These are phyloP conservation scores for Trichopus zeylanicus DNA, from an alignment of 116 monocot species.

Conservation along the genomic window DNA sequence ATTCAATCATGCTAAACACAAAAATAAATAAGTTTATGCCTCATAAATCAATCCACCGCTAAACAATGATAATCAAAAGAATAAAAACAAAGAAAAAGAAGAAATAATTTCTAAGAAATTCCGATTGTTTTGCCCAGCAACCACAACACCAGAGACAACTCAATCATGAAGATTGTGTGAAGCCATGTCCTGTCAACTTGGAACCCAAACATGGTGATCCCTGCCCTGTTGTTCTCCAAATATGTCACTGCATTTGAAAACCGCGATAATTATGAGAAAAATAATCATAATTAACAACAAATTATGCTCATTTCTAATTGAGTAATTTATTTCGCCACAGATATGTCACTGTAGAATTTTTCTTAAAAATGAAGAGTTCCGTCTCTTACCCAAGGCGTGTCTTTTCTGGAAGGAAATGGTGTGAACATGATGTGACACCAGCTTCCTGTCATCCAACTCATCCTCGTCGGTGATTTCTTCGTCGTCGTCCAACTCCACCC, in stretches of 20 bases:
- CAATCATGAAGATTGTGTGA: slow-evolving; percentile 44
- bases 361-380: not conserved
- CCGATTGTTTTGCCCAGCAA: slow-evolving; percentile 50
- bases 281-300: too few species aligned
- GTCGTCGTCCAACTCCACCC: slow-evolving; percentile 9
- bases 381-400: slow-evolving; percentile 45
- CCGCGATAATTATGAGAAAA: not conserved
- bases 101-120: slow-evolving; percentile 20
- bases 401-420: slow-evolving; percentile 51
- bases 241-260: slow-evolving; percentile 41
- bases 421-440: slow-evolving; percentile 6
- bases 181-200: slow-evolving; percentile 46
- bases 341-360: not conserved
- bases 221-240: slow-evolving; percentile 58
- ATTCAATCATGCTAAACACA: too few species aligned
- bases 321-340: too few species aligned
- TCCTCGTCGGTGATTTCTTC: slow-evolving; percentile 11
- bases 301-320: not conserved
- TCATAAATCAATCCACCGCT: too few species aligned
- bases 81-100: not conserved
- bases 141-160: slow-evolving; percentile 42
- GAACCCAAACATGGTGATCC: slow-evolving; percentile 54
- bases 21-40: too few species aligned
- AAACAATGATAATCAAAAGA: too few species aligned
- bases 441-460: slow-evolving; percentile 8